Evolutionary conservation across 805 yeast genomes (phyloP).

Genomic region (Starmerella kuoi): DNA sequence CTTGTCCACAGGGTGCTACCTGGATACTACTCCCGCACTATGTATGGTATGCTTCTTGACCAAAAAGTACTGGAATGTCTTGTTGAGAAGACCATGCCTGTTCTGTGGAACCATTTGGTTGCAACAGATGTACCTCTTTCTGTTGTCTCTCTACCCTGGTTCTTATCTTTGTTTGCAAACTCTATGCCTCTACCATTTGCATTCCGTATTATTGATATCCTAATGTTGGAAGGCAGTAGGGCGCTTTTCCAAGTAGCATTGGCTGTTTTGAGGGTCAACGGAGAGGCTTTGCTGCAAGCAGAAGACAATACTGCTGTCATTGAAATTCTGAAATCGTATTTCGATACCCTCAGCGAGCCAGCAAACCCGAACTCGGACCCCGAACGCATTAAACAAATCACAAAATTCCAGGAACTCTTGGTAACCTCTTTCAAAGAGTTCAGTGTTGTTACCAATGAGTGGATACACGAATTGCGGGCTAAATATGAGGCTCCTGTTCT

Average conservation of each 20-base stretch:
- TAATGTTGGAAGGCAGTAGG: slow-evolving; percentile 79
- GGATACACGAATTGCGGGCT: slow-evolving; percentile 54
- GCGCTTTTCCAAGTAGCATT: slow-evolving; percentile 85
- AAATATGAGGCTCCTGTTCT: slow-evolving; percentile 65
- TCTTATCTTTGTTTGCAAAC: slow-evolving; percentile 73
- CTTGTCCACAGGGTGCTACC: slow-evolving; percentile 80
- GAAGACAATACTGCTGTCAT: slow-evolving; percentile 91
- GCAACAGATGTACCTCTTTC: slow-evolving; percentile 79
- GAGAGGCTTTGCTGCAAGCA: slow-evolving; percentile 64
- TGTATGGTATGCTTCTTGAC: slow-evolving; percentile 93
- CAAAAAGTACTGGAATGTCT: slow-evolving; percentile 87
- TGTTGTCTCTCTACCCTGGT: slow-evolving; percentile 94
- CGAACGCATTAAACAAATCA: slow-evolving; percentile 50
- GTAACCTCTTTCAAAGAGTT: slow-evolving; percentile 91
- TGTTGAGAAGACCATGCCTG: slow-evolving; percentile 81
- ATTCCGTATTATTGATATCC: slow-evolving; percentile 77
- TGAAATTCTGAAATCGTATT: slow-evolving; percentile 71
- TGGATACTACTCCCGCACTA: slow-evolving; percentile 90
- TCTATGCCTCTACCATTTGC: slow-evolving; percentile 94
- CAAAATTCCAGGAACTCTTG: slow-evolving; percentile 78
- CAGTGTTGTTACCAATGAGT: slow-evolving; percentile 60
- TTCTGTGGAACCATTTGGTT: slow-evolving; percentile 69
- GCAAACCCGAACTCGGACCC: slow-evolving; percentile 64
- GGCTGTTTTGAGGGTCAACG: slow-evolving; percentile 80
- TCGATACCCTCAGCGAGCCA: slow-evolving; percentile 54